Evolutionary conservation across 2,329 filamentous ascomycete genomes (phyloP).

Genomic region (Cladosporium sp.): DNA sequence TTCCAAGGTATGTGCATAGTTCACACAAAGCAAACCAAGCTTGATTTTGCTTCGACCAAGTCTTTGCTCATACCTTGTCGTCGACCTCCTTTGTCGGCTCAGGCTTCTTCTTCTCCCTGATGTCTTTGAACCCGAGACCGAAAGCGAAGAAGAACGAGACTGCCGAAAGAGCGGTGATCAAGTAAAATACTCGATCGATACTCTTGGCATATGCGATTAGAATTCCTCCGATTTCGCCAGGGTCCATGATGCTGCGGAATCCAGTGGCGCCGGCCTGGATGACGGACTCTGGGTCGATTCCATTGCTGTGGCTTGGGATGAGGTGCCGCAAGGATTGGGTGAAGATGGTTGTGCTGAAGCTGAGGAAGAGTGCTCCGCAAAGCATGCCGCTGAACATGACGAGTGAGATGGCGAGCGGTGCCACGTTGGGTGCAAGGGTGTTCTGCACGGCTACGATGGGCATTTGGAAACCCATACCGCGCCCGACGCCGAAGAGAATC

Average conservation of each 20-base stretch:
- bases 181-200: conserved; percentile 38
- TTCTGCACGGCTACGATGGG: conserved; percentile 29
- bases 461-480: conserved; percentile 17
- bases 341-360: conserved; percentile 30
- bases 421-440: conserved; percentile 20
- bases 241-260: conserved; percentile 33
- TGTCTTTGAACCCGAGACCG: conserved; percentile 47
- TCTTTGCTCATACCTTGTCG: neutral
- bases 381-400: conserved; percentile 31
- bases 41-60: too few species aligned
- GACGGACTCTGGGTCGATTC: conserved; percentile 30
- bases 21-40: too few species aligned
- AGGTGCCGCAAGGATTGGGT: conserved; percentile 32
- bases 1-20: too few species aligned
- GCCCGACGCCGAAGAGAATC: conserved; percentile 46
- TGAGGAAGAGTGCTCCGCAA: conserved; percentile 30
- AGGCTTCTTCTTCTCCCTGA: conserved; percentile 30
- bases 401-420: conserved; percentile 28
- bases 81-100: neutral
- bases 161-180: conserved; percentile 30
- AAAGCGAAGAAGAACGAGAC: conserved; percentile 34
- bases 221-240: conserved; percentile 33
- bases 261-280: conserved; percentile 43
- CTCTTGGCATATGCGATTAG: conserved; percentile 40
- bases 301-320: conserved; percentile 30